Base-by-base conservation (phyloP, 148 eudicot species). In the Cornus kousa region DNA sequence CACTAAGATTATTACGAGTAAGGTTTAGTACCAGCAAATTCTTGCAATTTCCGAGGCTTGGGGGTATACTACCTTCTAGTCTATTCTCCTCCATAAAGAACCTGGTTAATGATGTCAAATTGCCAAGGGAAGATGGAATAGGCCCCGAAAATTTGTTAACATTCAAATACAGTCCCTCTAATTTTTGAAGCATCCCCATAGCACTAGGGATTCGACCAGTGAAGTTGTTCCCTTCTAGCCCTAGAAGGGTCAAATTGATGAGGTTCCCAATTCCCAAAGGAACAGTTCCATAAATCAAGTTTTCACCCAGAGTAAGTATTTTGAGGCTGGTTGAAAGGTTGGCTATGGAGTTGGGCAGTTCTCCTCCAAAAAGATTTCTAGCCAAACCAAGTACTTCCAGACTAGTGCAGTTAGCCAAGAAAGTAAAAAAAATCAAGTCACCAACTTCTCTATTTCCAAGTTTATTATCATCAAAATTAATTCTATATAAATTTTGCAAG, bases 321-420 rank as follows among this genome's bases (percentile, higher is more conserved):
- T 65, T 48, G 28, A 40, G 40, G 46, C 19, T 67, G 24, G 16
- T 67, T 20, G 79, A 77, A 16, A 77, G 79, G 67, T 77, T 77
- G 28, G 76, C 73, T 73, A 23, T 6, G 48, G 48, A 43, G 8
- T 43, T 43, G 48, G 48, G 48, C 48, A 43, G 6, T 43, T 43
- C 48, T 17, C 82, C 82, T n/a, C 76, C 82, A 9, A 85, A 82
- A 13, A 2, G n/a, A 33, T 85, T 85, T 3, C 24, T 5, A 2
- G 8, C 39, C 11, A 82, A 5, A 19, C 70, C 37, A 48, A 79
- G 40, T 1, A 57, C 50, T 35, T 59, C 5, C 17, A 85, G 62
- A 32, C 55, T 65, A 4, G 83, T 66, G 17, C 82, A 82, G 64
- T 85, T 82, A 5, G 70, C 19, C 33, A 85, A 22, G 32, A 3